Conservation (phyloP, 176 grass and related monocot species). For the Rhynchospora pubera region DNA sequence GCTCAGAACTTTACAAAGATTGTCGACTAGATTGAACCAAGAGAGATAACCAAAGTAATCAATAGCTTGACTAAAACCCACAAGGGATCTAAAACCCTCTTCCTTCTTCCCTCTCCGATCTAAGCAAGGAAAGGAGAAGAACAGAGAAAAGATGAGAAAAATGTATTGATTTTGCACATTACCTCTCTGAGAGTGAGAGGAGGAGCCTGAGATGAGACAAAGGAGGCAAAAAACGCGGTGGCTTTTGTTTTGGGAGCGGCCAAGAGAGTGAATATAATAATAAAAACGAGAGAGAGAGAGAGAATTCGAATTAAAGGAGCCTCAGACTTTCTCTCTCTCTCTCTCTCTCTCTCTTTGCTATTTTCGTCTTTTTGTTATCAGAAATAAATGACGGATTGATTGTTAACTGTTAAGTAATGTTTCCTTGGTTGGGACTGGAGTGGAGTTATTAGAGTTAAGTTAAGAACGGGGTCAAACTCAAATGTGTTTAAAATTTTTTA, state of each 20-base stretch:
- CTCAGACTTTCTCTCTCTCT: neutral
- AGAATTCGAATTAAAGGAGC: conserved; percentile 88
- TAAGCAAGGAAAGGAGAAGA: neutral
- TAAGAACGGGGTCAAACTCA: conserved; percentile 24
- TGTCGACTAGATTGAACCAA: neutral
- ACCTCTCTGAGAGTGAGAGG: conserved; percentile 20
- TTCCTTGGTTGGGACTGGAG: neutral
- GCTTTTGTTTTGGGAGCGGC: conserved; percentile 12
- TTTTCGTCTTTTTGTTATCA: neutral
- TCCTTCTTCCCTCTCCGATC: neutral
- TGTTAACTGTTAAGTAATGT: neutral
- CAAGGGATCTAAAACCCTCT: too few relatives aligned
- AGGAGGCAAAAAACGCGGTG: conserved; percentile 26
- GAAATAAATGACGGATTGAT: conserved; percentile 24
- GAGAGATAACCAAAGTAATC: neutral
- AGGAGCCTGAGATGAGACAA: neutral
- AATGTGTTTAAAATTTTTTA: too few relatives aligned
- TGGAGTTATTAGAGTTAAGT: too few relatives aligned
- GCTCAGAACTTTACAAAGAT: neutral
- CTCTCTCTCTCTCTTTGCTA: conserved; percentile 16
- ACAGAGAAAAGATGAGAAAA: conserved; percentile 2
- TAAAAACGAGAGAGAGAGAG: conserved; percentile 21
- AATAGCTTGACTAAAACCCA: neutral
- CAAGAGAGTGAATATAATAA: conserved; percentile 28
- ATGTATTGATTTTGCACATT: neutral